phyloP scores from a whole-genome alignment of 2,329 filamentous ascomycete species.

The Metarhizium rileyi region DNA sequence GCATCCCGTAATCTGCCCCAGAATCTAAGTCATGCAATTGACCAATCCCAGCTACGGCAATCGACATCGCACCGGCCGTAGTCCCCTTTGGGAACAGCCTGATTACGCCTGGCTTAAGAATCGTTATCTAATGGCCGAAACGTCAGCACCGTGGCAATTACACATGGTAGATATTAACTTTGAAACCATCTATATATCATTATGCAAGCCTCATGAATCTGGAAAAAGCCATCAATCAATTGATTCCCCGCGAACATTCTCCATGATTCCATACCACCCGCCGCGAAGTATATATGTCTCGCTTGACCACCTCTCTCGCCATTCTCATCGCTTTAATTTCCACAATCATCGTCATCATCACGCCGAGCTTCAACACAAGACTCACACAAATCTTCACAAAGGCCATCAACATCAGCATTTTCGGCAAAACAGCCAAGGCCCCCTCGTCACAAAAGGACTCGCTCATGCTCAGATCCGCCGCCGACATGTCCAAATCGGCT shows the following conservation, averaged over 20 bases:
- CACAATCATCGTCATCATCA: constrained; percentile 22
- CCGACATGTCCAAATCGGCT: constrained; percentile 48
- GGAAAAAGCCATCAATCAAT: constrained; percentile 6
- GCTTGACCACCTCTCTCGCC: constrained; percentile 21
- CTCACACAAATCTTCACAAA: constrained; percentile 6
- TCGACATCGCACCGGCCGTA: neutral
- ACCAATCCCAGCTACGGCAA: neutral
- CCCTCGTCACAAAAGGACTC: constrained; percentile 5
- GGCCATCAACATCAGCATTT: constrained; percentile 4
- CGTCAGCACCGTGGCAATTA: neutral
- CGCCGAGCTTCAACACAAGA: constrained; percentile 9
- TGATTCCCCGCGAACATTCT: constrained; percentile 14
- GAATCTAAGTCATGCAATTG: neutral
- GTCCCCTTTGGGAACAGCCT: neutral
- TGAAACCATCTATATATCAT: neutral
- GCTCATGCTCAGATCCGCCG: constrained; percentile 27
- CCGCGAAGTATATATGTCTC: constrained; percentile 28
- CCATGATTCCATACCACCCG: constrained; percentile 10
- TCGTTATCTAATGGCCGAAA: constrained; percentile 4
- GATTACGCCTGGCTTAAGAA: constrained; percentile 7
- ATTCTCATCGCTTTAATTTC: constrained; percentile 28
- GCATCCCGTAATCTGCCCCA: neutral
- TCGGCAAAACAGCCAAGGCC: constrained; percentile 2
- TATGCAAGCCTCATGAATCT: neutral
- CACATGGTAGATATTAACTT: neutral